Conservation (phyloP, 1,284 basidiomycete genomes). For the Naganishia albida region DNA sequence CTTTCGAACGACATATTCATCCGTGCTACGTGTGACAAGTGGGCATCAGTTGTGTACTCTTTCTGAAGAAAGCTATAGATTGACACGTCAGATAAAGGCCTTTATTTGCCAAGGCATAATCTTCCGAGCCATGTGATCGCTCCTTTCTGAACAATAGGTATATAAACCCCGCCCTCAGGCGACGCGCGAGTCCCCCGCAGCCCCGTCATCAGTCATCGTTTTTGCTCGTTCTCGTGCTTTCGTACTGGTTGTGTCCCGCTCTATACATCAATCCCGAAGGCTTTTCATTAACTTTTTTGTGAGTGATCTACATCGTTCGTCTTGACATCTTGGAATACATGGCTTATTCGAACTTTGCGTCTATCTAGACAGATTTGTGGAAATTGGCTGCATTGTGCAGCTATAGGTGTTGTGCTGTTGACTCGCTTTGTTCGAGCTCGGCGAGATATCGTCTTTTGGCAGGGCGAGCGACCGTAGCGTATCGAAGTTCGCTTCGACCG, state of each 20-base stretch:
- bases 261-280: too few species aligned
- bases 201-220: background rate
- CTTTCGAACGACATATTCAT: background rate
- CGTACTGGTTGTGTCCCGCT: background rate
- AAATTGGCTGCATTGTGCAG: background rate
- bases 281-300: too few species aligned
- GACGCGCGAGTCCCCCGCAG: background rate
- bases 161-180: slow-evolving; percentile 5
- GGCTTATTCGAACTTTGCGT: background rate
- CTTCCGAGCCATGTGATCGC: background rate
- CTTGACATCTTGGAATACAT: background rate
- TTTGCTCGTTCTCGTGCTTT: background rate
- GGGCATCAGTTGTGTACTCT: background rate
- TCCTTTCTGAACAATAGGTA: background rate
- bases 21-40: background rate
- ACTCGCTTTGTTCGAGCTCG: too few species aligned
- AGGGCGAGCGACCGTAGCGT: too few species aligned
- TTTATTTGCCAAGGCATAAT: background rate
- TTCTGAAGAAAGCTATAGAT: background rate
- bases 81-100: slow-evolving; percentile 5
- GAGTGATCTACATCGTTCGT: too few species aligned
- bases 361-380: background rate
- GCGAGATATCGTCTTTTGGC: too few species aligned
- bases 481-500: too few species aligned
- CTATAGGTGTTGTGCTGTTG: too few species aligned